Percentiles rank a stretch among this genome's conserved stretches.
Evolutionary conservation across 805 yeast species (phyloP).

Genomic region (Brettanomyces anomalus): DNA sequence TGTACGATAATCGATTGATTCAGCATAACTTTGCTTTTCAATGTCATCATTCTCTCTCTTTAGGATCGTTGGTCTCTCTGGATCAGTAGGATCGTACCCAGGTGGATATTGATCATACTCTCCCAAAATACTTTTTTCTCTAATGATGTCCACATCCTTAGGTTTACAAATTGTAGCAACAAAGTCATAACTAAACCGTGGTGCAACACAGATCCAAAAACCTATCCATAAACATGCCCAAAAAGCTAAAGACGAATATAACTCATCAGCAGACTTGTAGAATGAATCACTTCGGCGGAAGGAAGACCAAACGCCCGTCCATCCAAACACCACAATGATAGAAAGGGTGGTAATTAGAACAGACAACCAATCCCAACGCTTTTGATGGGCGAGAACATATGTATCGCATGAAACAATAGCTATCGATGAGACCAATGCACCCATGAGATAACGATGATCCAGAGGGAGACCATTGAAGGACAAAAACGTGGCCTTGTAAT

Average conservation of each 20-base stretch:
- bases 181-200: slow-evolving; percentile 57
- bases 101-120: slow-evolving; percentile 58
- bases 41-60: no score
- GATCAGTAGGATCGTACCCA: slow-evolving; percentile 76
- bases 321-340: slow-evolving; percentile 50
- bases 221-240: slow-evolving; percentile 68
- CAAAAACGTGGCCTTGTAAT: slow-evolving; percentile 33
- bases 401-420: slow-evolving; percentile 60
- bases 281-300: slow-evolving; percentile 44
- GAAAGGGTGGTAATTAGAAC: slow-evolving; percentile 47
- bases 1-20: neutral
- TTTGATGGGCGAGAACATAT: slow-evolving; percentile 58
- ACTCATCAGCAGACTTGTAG: slow-evolving; percentile 55
- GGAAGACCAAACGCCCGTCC: slow-evolving; percentile 80
- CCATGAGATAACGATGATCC: slow-evolving; percentile 70
- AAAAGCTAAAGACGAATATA: slow-evolving; percentile 51
- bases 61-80: slow-evolving; percentile 38
- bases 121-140: slow-evolving; percentile 63
- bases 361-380: slow-evolving; percentile 77
- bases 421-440: slow-evolving; percentile 57
- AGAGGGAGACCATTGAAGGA: slow-evolving; percentile 37
- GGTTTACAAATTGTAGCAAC: slow-evolving; percentile 46
- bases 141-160: slow-evolving; percentile 59
- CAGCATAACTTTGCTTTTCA: neutral
- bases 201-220: slow-evolving; percentile 52